Evolutionary conservation across 768 basidiomycete species (phyloP).

Genomic region (Collybia nuda): DNA sequence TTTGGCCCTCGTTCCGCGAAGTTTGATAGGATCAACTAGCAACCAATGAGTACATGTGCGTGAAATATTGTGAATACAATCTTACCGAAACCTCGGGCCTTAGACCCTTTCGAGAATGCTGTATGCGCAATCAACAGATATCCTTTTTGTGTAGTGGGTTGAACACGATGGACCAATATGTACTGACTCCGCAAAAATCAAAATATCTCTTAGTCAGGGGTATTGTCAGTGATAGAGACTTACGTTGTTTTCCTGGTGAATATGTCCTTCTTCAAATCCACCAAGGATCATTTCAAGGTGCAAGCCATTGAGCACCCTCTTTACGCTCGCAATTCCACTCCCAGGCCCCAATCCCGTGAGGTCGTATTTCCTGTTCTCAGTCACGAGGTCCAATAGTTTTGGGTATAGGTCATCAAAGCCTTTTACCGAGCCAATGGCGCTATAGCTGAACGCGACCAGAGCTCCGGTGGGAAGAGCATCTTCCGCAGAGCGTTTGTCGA

Average conservation of each 20-base stretch:
- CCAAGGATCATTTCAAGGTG: constrained; percentile 92
- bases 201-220: not conserved
- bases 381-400: constrained; percentile 87
- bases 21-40: constrained; percentile 80
- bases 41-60: not conserved
- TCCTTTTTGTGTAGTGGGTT: constrained; percentile 87
- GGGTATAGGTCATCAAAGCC: constrained; percentile 98
- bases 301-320: constrained; percentile 80
- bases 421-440: constrained; percentile 90
- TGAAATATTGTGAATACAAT: not conserved
- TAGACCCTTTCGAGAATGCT: constrained; percentile 82
- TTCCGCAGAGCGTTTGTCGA: constrained; percentile 89
- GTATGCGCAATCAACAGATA: constrained; percentile 92
- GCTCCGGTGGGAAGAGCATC: constrained; percentile 95
- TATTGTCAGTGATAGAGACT: constrained; percentile 27
- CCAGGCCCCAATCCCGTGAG: constrained; percentile 53
- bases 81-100: constrained; percentile 80
- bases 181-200: constrained; percentile 56
- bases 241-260: constrained; percentile 95
- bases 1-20: constrained; percentile 74
- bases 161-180: constrained; percentile 89
- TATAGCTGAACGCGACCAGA: constrained; percentile 86
- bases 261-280: constrained; percentile 89
- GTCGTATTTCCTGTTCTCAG: constrained; percentile 80
- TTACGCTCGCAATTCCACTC: constrained; percentile 58